Evolutionary conservation across 768 basidiomycete species (phyloP).

Genomic region (Megacollybia marginata): DNA sequence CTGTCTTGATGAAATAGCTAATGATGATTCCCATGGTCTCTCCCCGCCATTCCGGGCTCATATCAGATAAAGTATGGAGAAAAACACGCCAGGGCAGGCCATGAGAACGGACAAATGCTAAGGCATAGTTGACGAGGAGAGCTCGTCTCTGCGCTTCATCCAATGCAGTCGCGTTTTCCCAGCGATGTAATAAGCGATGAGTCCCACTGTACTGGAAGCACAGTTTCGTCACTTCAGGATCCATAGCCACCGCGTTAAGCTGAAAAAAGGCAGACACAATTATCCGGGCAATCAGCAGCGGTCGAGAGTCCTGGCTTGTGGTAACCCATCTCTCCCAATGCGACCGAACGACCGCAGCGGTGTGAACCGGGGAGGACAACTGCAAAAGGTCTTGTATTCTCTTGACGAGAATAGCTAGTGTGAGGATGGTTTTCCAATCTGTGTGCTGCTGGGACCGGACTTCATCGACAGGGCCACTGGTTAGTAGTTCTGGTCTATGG

Average conservation of each 20-base stretch:
- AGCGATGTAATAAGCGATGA: conserved; percentile 19
- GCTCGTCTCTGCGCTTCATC: conserved; percentile 21
- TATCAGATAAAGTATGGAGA: conserved; percentile 12
- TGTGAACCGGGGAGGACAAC: not conserved
- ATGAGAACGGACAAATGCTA: conserved; percentile 20
- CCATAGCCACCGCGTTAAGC: conserved; percentile 30
- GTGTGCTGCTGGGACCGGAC: no score
- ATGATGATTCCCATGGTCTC: conserved; percentile 19
- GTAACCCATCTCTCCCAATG: conserved; percentile 38
- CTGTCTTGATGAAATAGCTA: conserved; percentile 16
- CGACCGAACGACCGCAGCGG: conserved; percentile 19
- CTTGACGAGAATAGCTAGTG: conserved; percentile 30
- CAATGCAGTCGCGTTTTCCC: conserved; percentile 6
- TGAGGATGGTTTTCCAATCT: conserved; percentile 35
- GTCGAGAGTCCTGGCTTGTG: conserved; percentile 3
- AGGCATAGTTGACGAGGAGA: conserved; percentile 27
- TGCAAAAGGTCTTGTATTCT: conserved; percentile 4
- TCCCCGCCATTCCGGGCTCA: conserved; percentile 14
- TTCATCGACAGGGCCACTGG: no score
- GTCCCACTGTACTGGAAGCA: conserved; percentile 25
- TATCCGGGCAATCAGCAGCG: conserved; percentile 24
- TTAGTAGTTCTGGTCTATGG: conserved; percentile 1
- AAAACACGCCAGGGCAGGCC: conserved; percentile 16
- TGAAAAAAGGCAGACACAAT: conserved; percentile 38
- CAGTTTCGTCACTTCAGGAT: conserved; percentile 26